These are phyloP conservation scores for Erodium texanum DNA, from an alignment of 441 rosid genomes.

Conservation along the genomic window DNA sequence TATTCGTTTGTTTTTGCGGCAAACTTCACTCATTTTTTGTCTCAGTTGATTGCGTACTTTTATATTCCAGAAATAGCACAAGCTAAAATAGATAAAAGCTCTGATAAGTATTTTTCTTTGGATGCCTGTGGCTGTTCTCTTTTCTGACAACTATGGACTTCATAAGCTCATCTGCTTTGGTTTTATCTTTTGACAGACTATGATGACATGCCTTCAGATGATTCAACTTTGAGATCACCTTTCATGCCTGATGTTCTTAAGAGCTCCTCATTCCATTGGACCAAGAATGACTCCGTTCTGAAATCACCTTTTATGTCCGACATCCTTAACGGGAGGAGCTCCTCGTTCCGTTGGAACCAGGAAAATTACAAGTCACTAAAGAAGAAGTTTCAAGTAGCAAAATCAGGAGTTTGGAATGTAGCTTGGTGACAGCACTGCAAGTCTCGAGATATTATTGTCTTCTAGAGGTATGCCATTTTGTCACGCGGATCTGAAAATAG, in stretches of 20 bases:
- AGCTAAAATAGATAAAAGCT: neutral
- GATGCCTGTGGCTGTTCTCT: neutral
- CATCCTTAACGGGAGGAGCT: constrained; percentile 50
- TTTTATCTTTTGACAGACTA: constrained; percentile 45
- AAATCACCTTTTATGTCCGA: constrained; percentile 50
- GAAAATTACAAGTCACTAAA: constrained; percentile 58
- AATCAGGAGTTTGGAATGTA: constrained; percentile 58
- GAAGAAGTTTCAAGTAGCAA: constrained; percentile 79
- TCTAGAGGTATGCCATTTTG: neutral
- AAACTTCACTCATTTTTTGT: neutral
- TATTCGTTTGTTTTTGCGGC: neutral
- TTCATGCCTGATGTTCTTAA: constrained; percentile 55
- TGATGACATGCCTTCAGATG: constrained; percentile 40
- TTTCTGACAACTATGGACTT: neutral
- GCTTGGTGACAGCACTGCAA: constrained; percentile 36
- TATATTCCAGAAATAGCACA: neutral
- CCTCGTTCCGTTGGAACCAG: constrained; percentile 70
- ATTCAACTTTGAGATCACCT: constrained; percentile 38
- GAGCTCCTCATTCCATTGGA: constrained; percentile 69
- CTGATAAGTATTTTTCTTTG: neutral
- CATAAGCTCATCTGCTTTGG: neutral
- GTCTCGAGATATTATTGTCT: neutral
- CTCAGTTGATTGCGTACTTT: neutral
- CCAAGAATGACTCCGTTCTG: constrained; percentile 33
- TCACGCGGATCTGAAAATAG: neutral